phyloP scores from a whole-genome alignment of 176 grass and related monocot genomes.

The Rhipidocladum racemiflorum region DNA sequence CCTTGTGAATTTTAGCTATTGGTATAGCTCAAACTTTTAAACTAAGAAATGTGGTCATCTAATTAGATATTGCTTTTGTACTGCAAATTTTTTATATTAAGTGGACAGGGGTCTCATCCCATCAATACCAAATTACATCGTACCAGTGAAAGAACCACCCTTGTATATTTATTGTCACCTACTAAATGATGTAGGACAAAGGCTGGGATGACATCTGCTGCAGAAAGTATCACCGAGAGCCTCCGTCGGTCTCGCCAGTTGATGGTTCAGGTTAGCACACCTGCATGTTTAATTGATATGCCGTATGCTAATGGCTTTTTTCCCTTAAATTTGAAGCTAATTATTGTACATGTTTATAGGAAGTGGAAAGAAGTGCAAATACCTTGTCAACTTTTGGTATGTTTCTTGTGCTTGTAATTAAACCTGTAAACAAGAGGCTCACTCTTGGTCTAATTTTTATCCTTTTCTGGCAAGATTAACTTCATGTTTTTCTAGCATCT shows the following conservation, averaged over 20 bases:
- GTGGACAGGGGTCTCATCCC: not conserved
- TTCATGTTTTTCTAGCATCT: not conserved
- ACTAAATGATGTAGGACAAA: conserved; percentile 64
- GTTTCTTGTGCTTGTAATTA: conserved; percentile 11
- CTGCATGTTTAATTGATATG: conserved; percentile 1
- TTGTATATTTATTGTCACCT: not conserved
- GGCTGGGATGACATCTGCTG: conserved; percentile 81
- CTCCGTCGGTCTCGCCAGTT: conserved; percentile 68
- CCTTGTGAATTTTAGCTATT: not conserved
- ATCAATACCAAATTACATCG: not conserved
- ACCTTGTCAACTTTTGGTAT: conserved; percentile 84
- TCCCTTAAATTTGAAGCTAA: not conserved
- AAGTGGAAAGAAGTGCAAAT: conserved; percentile 69
- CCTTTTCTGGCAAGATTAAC: not conserved
- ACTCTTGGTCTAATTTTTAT: not conserved
- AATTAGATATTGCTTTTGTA: not conserved
- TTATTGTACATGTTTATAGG: conserved; percentile 15
- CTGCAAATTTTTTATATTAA: not conserved
- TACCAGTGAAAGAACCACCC: not conserved
- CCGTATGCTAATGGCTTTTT: conserved; percentile 5
- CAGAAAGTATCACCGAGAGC: conserved; percentile 89
- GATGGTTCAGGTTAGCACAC: conserved; percentile 86
- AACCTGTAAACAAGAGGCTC: not conserved
- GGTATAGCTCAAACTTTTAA: not conserved
- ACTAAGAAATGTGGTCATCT: not conserved